phyloP scores from a whole-genome alignment of 2,329 filamentous ascomycete genomes.

The Pestalotiopsis sp. region DNA sequence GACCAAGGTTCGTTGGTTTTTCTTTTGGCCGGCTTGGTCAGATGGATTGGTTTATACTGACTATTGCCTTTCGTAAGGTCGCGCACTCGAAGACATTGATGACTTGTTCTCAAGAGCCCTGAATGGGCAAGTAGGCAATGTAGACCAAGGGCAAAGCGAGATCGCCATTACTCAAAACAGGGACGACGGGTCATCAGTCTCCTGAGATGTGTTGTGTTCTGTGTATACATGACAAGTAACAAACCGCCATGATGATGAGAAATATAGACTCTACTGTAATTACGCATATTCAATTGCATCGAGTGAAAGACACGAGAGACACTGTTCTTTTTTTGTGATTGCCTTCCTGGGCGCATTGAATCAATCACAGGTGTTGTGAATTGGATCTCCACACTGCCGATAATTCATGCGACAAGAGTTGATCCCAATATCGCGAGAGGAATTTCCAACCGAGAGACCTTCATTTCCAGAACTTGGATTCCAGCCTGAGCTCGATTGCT shows the following conservation, averaged over 20 bases:
- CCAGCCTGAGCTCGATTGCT: neutral
- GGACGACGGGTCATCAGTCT: neutral
- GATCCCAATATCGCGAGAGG: neutral
- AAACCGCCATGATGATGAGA: neutral
- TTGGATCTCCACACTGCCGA: neutral
- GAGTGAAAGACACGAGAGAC: neutral
- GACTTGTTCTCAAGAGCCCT: slow-evolving; percentile 32
- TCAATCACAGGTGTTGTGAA: neutral
- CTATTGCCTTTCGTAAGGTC: slow-evolving; percentile 19
- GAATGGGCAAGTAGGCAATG: neutral
- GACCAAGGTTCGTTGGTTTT: slow-evolving; percentile 33
- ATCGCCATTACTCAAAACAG: neutral
- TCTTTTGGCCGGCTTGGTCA: neutral
- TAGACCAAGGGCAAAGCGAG: neutral
- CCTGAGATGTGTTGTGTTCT: neutral
- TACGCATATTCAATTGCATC: neutral
- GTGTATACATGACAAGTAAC: neutral
- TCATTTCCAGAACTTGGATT: neutral
- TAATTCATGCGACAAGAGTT: neutral
- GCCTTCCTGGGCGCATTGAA: neutral
- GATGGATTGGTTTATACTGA: neutral
- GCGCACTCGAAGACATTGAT: slow-evolving; percentile 47
- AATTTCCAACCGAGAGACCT: neutral
- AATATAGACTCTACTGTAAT: neutral
- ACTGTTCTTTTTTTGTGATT: neutral